These are phyloP conservation scores for Colletotrichum sojae DNA, from an alignment of 2,329 filamentous ascomycete genomes.

Conservation along the genomic window DNA sequence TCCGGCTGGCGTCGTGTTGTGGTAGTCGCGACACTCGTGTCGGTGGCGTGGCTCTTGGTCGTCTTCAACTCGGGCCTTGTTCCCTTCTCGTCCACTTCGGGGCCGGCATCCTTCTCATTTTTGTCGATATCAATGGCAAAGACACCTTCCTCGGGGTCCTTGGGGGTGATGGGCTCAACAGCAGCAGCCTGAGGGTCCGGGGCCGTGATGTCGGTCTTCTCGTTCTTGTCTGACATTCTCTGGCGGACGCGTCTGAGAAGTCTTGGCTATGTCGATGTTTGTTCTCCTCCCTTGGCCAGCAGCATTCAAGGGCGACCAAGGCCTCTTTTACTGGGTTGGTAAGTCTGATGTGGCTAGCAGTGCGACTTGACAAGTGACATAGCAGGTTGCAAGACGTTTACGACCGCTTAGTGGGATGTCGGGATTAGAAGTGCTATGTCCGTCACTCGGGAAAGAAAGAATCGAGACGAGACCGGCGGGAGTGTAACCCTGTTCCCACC, in stretches of 20 bases:
- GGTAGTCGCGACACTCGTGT: conserved; percentile 63
- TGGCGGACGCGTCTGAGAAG: conserved; percentile 10
- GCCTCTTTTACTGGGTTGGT: background rate
- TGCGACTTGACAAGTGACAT: background rate
- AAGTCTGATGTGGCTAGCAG: background rate
- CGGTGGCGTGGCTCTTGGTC: conserved; percentile 68
- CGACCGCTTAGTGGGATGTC: conserved; percentile 4
- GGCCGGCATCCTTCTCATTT: conserved; percentile 25
- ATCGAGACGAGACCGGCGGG: conserved; percentile 8
- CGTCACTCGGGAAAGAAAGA: conserved; percentile 21
- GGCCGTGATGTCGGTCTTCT: conserved; percentile 44
- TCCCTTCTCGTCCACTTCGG: conserved; percentile 33
- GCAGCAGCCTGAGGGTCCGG: conserved; percentile 48
- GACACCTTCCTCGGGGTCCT: conserved; percentile 29
- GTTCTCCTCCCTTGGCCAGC: conserved; percentile 1
- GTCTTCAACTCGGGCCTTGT: conserved; percentile 49
- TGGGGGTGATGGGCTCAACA: conserved; percentile 44
- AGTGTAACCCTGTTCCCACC: conserved; percentile 17
- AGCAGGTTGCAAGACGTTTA: background rate
- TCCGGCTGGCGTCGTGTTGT: conserved; percentile 49
- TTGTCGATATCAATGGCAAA: conserved; percentile 35
- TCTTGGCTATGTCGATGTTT: conserved; percentile 11
- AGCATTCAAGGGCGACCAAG: background rate
- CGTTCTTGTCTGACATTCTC: conserved; percentile 46
- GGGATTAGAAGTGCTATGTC: conserved; percentile 18